Evolutionary conservation across 2,329 filamentous ascomycete genomes (phyloP).

Genomic region (Magnaporthiopsis incrustans): DNA sequence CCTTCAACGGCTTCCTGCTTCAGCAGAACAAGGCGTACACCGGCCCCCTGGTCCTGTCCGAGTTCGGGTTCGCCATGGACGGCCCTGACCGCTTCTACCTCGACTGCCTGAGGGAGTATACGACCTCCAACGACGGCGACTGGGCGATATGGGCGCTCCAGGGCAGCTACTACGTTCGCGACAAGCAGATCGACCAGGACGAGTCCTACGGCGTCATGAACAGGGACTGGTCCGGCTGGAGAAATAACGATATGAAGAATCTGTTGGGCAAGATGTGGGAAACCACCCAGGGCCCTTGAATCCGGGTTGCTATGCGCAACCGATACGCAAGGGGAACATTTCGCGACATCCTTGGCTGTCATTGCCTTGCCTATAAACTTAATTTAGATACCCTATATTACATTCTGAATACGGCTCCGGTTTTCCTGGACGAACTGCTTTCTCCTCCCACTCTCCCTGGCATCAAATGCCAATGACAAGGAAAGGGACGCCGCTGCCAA

Average conservation of each 20-base stretch:
- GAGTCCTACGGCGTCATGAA: slow-evolving; percentile 40
- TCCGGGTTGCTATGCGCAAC: not conserved
- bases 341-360: not conserved
- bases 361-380: not conserved
- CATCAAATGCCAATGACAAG: not conserved
- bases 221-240: slow-evolving; percentile 29
- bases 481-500: not conserved
- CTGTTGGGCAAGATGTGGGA: slow-evolving; percentile 31
- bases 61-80: slow-evolving; percentile 47
- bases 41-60: slow-evolving; percentile 47
- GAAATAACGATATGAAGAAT: slow-evolving; percentile 26
- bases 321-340: no score
- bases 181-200: slow-evolving; percentile 39
- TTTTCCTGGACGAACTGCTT: not conserved
- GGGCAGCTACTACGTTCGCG: slow-evolving; percentile 51
- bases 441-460: not conserved
- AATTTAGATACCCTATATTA: slow-evolving; percentile 1
- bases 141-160: slow-evolving; percentile 53
- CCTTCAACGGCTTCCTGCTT: slow-evolving; percentile 43
- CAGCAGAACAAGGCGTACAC: slow-evolving; percentile 37
- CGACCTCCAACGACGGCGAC: slow-evolving; percentile 48
- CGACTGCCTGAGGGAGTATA: slow-evolving; percentile 42
- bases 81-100: slow-evolving; percentile 40
- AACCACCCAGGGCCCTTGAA: slow-evolving; percentile 26
- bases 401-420: not conserved